These are phyloP conservation scores for Endothia cerciana DNA, from an alignment of 2,329 filamentous ascomycete genomes.

Conservation along the genomic window DNA sequence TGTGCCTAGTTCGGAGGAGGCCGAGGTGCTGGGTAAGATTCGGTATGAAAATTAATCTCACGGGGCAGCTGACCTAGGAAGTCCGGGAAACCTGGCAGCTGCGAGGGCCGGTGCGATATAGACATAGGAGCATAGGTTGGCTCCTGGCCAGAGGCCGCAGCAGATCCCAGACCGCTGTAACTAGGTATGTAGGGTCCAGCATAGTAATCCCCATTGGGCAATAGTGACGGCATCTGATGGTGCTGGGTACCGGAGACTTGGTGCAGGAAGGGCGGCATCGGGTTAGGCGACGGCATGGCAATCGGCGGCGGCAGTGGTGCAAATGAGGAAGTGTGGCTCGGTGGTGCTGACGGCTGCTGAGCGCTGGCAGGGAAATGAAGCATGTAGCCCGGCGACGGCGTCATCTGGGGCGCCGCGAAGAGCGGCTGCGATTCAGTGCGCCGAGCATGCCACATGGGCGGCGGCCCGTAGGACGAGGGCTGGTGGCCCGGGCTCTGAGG, in stretches of 20 bases:
- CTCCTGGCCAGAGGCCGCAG: neutral
- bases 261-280: neutral
- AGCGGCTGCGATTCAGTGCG: neutral
- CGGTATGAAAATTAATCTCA: neutral
- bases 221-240: neutral
- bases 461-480: neutral
- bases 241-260: neutral
- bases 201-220: neutral
- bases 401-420: neutral
- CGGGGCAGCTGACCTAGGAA: neutral
- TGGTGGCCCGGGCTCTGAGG: conserved; percentile 20
- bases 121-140: neutral
- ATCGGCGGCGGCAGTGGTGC: conserved; percentile 4
- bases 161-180: neutral
- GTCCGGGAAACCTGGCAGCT: neutral
- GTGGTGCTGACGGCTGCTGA: conserved; percentile 7
- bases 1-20: neutral
- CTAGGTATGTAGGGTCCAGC: neutral
- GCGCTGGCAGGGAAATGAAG: neutral
- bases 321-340: neutral
- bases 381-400: neutral
- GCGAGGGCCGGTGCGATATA: neutral
- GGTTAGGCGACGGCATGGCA: neutral
- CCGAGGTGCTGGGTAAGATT: neutral
- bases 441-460: neutral